These are phyloP conservation scores for Parachlorella kessleri DNA, from an alignment of 139 green algal genomes.

Conservation along the genomic window DNA sequence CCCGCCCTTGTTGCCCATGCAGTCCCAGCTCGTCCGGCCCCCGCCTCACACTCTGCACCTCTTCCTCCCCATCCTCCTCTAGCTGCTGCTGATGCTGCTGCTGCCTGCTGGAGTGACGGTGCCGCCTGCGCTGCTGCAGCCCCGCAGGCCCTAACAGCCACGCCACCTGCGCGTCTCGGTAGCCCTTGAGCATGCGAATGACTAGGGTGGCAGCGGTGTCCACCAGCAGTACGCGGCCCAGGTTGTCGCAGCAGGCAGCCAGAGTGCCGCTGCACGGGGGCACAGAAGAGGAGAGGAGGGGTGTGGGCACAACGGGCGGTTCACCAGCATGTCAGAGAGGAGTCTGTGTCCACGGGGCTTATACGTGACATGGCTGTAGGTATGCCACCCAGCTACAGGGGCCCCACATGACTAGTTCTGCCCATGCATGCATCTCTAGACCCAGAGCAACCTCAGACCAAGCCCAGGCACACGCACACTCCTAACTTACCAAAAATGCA, in stretches of 20 bases:
- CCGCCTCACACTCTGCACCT: too few relatives aligned
- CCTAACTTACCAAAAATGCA: background rate
- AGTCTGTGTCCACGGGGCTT: too few relatives aligned
- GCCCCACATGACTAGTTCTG: too few relatives aligned
- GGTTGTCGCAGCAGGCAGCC: conserved; percentile 58
- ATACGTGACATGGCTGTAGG: too few relatives aligned
- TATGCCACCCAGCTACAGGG: too few relatives aligned
- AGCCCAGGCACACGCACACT: conserved; percentile 6
- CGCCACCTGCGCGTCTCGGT: conserved; percentile 64
- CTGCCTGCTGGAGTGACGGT: background rate
- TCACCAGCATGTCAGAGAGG: too few relatives aligned
- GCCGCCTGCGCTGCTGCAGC: background rate
- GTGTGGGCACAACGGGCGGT: conserved; percentile 19
- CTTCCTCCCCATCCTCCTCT: too few relatives aligned
- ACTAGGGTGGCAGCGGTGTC: conserved; percentile 39
- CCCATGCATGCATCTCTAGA: too few relatives aligned
- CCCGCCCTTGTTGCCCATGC: background rate
- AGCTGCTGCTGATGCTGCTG: background rate
- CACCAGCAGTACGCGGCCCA: conserved; percentile 67
- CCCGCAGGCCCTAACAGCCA: conserved; percentile 42
- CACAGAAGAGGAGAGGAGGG: background rate
- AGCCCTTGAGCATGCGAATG: conserved; percentile 72
- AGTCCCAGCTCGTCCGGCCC: too few relatives aligned
- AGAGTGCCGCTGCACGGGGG: conserved; percentile 25
- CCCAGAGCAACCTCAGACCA: too few relatives aligned